A percentile compares a stretch with the other conserved stretches of the same genome.
phyloP scores from a whole-genome alignment of 805 yeast genomes.

The Hanseniaspora occidentalis region DNA sequence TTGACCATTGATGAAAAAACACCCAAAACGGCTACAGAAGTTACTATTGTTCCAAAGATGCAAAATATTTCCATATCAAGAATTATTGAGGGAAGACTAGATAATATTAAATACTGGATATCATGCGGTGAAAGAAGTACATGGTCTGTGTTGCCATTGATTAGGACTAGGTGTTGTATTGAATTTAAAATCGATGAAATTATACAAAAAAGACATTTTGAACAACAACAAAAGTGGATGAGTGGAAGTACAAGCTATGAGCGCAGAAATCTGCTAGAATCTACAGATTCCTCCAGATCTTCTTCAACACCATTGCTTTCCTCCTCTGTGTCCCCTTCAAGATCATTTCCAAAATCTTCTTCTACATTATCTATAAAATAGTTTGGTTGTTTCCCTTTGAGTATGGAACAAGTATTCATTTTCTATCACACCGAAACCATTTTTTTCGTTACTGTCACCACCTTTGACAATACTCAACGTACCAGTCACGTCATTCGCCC shows the following conservation, averaged over 20 bases:
- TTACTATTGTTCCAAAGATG: constrained; percentile 82
- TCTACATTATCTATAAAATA: constrained; percentile 27
- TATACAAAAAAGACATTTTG: constrained; percentile 28
- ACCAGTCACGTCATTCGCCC: constrained; percentile 77
- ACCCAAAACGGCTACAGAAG: constrained; percentile 67
- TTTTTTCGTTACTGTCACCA: constrained; percentile 17
- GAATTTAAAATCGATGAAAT: constrained; percentile 77
- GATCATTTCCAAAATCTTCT: not conserved
- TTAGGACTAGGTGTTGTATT: constrained; percentile 80
- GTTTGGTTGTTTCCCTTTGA: constrained; percentile 37
- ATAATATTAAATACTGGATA: constrained; percentile 81
- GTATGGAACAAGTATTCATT: constrained; percentile 52
- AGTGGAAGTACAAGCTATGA: not conserved
- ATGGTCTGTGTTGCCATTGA: constrained; percentile 79
- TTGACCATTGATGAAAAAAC: constrained; percentile 80
- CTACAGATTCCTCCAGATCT: not conserved
- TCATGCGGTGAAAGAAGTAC: constrained; percentile 82
- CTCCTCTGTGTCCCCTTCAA: not conserved
- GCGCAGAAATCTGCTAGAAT: not conserved
- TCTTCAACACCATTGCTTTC: not conserved
- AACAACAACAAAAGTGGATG: not conserved
- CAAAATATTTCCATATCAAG: constrained; percentile 60
- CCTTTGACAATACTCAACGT: constrained; percentile 50
- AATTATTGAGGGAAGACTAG: constrained; percentile 66
- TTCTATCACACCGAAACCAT: constrained; percentile 29